Evolutionary conservation across 2,329 filamentous ascomycete species (phyloP).

Genomic region (Fusarium tjaetaba): DNA sequence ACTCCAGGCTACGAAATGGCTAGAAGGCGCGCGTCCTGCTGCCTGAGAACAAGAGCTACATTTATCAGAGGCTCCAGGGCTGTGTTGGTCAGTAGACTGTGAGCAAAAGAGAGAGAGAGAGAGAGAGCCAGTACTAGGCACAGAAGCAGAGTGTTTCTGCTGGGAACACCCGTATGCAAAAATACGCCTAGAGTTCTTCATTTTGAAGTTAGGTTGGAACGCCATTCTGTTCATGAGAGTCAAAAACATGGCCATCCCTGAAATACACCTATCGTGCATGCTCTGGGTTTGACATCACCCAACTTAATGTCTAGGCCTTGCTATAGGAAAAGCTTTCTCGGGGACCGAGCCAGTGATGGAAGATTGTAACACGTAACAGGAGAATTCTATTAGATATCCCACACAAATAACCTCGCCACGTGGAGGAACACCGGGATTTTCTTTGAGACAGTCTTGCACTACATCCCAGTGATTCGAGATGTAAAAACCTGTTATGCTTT

Average conservation of each 20-base stretch:
- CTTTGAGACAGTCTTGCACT: constrained; percentile 3
- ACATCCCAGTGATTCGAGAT: not conserved
- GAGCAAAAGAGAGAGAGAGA: not conserved
- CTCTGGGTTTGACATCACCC: not conserved
- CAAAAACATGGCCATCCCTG: not conserved
- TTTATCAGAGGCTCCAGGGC: not conserved
- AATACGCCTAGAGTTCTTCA: not conserved
- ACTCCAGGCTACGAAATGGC: constrained; percentile 32
- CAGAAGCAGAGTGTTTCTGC: not conserved
- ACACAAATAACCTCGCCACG: not conserved
- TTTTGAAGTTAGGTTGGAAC: not conserved
- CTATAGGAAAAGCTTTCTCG: not conserved
- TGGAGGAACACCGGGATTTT: not conserved
- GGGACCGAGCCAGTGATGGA: not conserved
- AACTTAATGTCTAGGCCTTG: not conserved
- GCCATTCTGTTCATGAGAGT: not conserved
- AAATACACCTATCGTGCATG: not conserved
- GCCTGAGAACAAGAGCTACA: constrained; percentile 8
- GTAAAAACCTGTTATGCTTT: not conserved
- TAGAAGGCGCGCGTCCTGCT: constrained; percentile 34
- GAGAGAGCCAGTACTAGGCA: not conserved
- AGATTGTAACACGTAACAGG: not conserved
- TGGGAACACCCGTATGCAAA: not conserved
- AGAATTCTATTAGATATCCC: not conserved
- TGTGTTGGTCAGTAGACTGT: not conserved